These are phyloP conservation scores for Elasticomyces elasticus DNA, from an alignment of 495 filamentous ascomycete species.

Conservation along the genomic window DNA sequence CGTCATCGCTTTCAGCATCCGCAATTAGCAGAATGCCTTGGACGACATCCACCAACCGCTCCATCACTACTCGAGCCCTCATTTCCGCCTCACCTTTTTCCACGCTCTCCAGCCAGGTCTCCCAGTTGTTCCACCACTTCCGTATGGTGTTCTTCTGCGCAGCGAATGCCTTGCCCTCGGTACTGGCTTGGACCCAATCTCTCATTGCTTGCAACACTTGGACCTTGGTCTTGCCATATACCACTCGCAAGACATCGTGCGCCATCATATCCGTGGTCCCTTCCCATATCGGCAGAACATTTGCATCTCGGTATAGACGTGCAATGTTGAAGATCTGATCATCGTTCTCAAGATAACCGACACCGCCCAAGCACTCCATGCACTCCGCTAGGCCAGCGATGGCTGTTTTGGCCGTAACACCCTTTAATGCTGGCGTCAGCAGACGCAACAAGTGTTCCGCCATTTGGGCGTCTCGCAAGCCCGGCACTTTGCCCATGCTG, in stretches of 20 bases:
- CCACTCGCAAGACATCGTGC: constrained; percentile 48
- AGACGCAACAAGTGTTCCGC: constrained; percentile 44
- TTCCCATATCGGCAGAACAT: constrained; percentile 55
- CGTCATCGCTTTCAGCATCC: constrained; percentile 24
- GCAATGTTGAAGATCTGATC: constrained; percentile 54
- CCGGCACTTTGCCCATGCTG: not conserved
- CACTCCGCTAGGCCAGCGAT: constrained; percentile 49
- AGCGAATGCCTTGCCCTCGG: not conserved
- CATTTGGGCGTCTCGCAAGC: not conserved
- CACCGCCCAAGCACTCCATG: constrained; percentile 62
- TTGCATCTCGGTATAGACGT: constrained; percentile 53
- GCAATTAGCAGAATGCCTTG: constrained; percentile 20
- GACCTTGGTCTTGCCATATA: constrained; percentile 36
- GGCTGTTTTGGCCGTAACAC: constrained; percentile 45
- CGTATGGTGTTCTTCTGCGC: not conserved
- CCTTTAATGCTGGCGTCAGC: constrained; percentile 56
- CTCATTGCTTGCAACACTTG: constrained; percentile 36
- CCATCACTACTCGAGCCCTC: constrained; percentile 21
- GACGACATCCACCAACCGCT: constrained; percentile 21
- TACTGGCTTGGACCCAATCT: constrained; percentile 24
- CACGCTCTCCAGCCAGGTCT: not conserved
- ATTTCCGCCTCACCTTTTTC: constrained; percentile 20
- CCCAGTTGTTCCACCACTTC: constrained; percentile 6
- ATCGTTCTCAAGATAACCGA: constrained; percentile 58
- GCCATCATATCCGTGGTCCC: constrained; percentile 63